These are phyloP conservation scores for Coemansia javaensis DNA, from an alignment of 192 early-diverging fungal species.

Conservation along the genomic window DNA sequence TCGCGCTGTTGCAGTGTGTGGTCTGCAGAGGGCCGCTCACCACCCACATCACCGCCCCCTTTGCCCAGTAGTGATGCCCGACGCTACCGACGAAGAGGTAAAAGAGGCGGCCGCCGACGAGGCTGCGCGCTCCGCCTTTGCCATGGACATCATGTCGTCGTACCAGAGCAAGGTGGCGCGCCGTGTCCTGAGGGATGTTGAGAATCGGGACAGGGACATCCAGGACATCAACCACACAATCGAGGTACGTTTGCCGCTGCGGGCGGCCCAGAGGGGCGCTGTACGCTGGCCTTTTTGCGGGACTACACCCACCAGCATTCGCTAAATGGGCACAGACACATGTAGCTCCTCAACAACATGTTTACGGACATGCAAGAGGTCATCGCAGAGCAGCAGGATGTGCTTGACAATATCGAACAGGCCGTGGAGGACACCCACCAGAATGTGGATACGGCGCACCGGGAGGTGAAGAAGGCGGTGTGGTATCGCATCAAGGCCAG, in stretches of 20 bases:
- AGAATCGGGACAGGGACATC: conserved; percentile 43
- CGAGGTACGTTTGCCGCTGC: too few relatives aligned
- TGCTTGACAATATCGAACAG: conserved; percentile 44
- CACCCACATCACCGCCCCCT: too few relatives aligned
- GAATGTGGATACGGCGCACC: conserved; percentile 14
- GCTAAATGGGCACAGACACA: not conserved
- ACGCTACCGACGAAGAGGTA: conserved; percentile 46
- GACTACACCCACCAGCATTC: not conserved
- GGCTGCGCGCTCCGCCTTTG: conserved; percentile 38
- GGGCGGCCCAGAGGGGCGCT: too few relatives aligned
- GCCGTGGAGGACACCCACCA: conserved; percentile 38
- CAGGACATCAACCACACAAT: conserved; percentile 37
- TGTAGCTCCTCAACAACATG: conserved; percentile 45
- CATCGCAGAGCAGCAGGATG: conserved; percentile 42
- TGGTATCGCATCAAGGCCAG: conserved; percentile 35
- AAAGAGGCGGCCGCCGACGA: conserved; percentile 30
- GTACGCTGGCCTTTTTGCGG: not conserved
- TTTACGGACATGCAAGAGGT: conserved; percentile 38
- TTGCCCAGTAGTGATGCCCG: conserved; percentile 26
- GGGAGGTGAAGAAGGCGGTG: conserved; percentile 26
- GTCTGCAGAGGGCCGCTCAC: too few relatives aligned
- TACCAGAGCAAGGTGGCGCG: conserved; percentile 37
- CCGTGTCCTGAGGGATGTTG: conserved; percentile 42
- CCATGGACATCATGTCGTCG: conserved; percentile 49
- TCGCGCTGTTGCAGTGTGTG: too few relatives aligned